These are phyloP conservation scores for Phycomyces blakesleeanus DNA, from an alignment of 192 early-diverging fungal genomes.

Conservation along the genomic window DNA sequence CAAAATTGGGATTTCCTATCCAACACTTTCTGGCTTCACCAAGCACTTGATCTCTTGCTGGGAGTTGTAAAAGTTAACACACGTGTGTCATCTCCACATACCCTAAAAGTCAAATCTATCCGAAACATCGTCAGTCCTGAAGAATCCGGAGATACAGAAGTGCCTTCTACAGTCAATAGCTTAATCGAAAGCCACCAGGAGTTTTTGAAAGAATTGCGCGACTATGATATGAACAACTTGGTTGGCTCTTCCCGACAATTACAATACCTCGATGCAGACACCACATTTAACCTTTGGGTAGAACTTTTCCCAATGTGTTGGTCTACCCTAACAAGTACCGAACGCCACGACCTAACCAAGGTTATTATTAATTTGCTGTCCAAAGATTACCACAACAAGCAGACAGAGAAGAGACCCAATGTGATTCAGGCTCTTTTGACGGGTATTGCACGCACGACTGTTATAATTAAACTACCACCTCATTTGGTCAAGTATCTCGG, in stretches of 20 bases:
- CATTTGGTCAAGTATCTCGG: slow-evolving; percentile 92
- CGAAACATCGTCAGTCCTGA: slow-evolving; percentile 20
- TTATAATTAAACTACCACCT: slow-evolving; percentile 80
- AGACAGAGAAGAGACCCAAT: slow-evolving; percentile 82
- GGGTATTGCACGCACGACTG: slow-evolving; percentile 71
- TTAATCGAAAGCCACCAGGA: slow-evolving; percentile 53
- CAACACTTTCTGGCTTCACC: slow-evolving; percentile 87
- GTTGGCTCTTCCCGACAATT: slow-evolving; percentile 60
- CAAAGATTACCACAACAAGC: slow-evolving; percentile 85
- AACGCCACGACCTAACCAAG: slow-evolving; percentile 84
- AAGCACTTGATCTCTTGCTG: slow-evolving; percentile 84
- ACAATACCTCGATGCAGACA: slow-evolving; percentile 59
- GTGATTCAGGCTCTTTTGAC: slow-evolving; percentile 91
- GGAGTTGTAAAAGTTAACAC: slow-evolving; percentile 53
- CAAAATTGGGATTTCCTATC: slow-evolving; percentile 95
- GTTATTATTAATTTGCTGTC: slow-evolving; percentile 80
- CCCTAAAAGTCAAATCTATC: slow-evolving; percentile 47
- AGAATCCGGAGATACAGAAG: slow-evolving; percentile 17
- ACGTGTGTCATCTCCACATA: slow-evolving; percentile 33
- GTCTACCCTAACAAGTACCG: slow-evolving; percentile 64
- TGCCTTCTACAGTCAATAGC: slow-evolving; percentile 36
- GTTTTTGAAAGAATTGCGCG: slow-evolving; percentile 58
- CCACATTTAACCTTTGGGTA: slow-evolving; percentile 80
- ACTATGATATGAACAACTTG: slow-evolving; percentile 45
- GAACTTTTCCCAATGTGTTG: slow-evolving; percentile 82